These are phyloP conservation scores for Rhododendron kiyosumense DNA, from an alignment of 148 eudicot species.

Conservation along the genomic window DNA sequence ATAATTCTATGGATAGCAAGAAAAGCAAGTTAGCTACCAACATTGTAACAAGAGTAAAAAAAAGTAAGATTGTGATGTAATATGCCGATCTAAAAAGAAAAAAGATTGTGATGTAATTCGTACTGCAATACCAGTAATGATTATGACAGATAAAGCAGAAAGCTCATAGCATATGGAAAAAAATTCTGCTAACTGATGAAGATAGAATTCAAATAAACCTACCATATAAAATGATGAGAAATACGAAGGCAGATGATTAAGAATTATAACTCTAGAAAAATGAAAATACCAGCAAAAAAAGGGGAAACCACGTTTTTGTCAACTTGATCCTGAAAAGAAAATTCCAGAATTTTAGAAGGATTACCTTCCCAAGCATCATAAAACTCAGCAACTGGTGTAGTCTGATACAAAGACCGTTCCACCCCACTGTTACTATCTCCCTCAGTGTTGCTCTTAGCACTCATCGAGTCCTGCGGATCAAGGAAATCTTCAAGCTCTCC, in stretches of 20 bases:
- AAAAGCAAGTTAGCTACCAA: constrained; percentile 10
- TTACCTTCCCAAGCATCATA: constrained; percentile 94
- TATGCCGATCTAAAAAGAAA: too few species aligned
- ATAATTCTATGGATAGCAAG: constrained; percentile 47
- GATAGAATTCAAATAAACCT: not conserved
- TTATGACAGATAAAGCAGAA: not conserved
- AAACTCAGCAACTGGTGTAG: constrained; percentile 55
- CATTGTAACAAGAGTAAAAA: not conserved
- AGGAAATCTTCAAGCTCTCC: constrained; percentile 56
- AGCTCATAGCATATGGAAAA: not conserved
- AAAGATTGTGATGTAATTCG: not conserved
- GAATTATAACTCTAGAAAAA: not conserved
- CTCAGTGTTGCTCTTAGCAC: constrained; percentile 39
- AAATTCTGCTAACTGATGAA: not conserved
- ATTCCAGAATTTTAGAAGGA: not conserved
- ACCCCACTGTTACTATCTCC: constrained; percentile 33
- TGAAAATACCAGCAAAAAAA: not conserved
- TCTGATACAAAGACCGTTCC: constrained; percentile 31
- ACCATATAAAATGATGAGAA: not conserved
- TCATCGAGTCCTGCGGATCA: constrained; percentile 62
- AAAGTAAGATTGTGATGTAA: not conserved
- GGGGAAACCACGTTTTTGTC: not conserved
- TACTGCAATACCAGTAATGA: not conserved
- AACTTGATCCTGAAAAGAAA: not conserved
- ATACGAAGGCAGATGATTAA: not conserved